Conservation (phyloP, 345 rosid species). For the Triadica sebifera region DNA sequence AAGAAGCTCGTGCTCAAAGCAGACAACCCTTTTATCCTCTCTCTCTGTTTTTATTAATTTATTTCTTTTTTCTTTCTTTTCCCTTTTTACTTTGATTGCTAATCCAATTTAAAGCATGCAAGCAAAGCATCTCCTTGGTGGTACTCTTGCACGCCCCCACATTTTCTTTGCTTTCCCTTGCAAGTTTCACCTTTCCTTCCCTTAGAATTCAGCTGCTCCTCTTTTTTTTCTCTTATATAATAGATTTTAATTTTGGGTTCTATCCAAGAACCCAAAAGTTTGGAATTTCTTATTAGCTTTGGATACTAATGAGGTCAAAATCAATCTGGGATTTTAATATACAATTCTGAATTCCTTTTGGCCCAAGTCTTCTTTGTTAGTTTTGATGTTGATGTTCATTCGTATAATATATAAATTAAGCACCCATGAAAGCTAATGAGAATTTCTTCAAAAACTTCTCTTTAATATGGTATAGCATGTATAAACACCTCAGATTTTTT, state of each 20-base stretch:
- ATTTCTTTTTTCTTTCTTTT: not conserved
- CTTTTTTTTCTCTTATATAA: not conserved
- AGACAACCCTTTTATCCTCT: slow-evolving; percentile 24
- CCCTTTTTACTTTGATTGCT: slow-evolving; percentile 18
- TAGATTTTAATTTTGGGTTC: slow-evolving; percentile 15
- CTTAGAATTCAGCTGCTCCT: slow-evolving; percentile 33
- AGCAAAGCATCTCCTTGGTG: slow-evolving; percentile 71
- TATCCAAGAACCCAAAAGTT: slow-evolving; percentile 38
- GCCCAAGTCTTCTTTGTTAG: no score
- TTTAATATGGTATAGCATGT: no score
- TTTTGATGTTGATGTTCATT: no score
- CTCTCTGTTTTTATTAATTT: not conserved
- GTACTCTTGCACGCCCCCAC: slow-evolving; percentile 29
- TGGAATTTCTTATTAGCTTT: slow-evolving; percentile 36
- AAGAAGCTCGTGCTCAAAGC: slow-evolving; percentile 51
- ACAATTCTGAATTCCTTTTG: not conserved
- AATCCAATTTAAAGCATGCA: slow-evolving; percentile 33
- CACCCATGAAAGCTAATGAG: not conserved
- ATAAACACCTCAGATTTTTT: no score
- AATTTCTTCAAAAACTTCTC: not conserved
- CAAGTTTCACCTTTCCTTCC: slow-evolving; percentile 46
- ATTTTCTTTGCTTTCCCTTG: slow-evolving; percentile 50
- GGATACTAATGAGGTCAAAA: slow-evolving; percentile 22
- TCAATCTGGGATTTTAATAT: slow-evolving; percentile 17
- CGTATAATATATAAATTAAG: no score